Evolutionary conservation across 495 filamentous ascomycete genomes (phyloP), one percentile per base, ranked within the genome.

Genomic region (Penicillium arizonense): DNA sequence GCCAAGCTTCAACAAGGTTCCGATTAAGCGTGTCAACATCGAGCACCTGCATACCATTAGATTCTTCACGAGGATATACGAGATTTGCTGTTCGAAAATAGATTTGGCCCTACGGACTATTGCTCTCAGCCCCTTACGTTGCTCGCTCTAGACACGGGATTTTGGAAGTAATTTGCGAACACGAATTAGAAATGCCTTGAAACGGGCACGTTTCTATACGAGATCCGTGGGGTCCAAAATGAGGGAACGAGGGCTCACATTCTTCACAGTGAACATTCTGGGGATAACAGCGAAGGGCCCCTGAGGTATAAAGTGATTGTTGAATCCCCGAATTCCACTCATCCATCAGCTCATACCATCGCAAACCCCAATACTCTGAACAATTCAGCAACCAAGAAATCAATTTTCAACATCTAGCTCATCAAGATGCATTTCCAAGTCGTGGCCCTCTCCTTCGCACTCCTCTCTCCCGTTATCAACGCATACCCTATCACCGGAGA

Each of bases 401-500:
- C 23, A 11, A 18, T 13, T 16, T 3, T n/a, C 34, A 13, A 32
- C 7, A 18, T 13, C 34, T 12, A n/a, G 9, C 6, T 30, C 28
- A 32, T 30, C 46, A 51, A 32, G 3, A 58, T 58, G 56, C 43
- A 51, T 36, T 47, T 51, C 49, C 9, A 28, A 5, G 16, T 57
- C 20, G 9, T 57, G 20, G 49, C 57, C 21, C 39, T 60, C 8
- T 33, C 57, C 5, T 23, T 56, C 8, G 39, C 46, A 7, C 24
- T 47, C 13, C 23, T 55, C 13, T 21, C 50, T 0, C 53, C 57
- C 6, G n/a, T 56, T 10, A 44, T 38, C 44, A 60, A 26, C 30
- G 57, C 42, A 18, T 57, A 57, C 12, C 54, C 47, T 23, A 50
- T 59, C 43, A 52, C 43, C 14, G 43, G 42, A 4, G 34, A 41